Conservation (phyloP, 83 land plant species). For the Isoetes engelmannii region DNA sequence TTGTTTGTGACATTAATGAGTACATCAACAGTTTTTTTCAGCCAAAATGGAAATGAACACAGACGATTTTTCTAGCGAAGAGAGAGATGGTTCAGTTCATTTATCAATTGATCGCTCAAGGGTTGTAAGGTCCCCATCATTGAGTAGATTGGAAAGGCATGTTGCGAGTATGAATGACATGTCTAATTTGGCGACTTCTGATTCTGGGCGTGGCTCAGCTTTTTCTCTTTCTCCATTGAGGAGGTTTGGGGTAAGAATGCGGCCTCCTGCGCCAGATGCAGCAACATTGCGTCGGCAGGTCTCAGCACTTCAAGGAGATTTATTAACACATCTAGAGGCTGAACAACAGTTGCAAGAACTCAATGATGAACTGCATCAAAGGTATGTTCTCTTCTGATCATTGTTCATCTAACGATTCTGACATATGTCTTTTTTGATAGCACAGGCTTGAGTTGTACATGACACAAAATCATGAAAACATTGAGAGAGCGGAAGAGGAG, state of each 20-base stretch:
- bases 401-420: neutral
- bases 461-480: constrained; percentile 6
- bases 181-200: neutral
- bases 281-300: neutral
- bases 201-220: neutral
- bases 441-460: constrained; percentile 9
- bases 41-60: neutral
- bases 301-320: neutral
- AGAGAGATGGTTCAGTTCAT: neutral
- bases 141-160: neutral
- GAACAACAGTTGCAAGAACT: neutral
- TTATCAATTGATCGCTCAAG: neutral
- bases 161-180: neutral
- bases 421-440: neutral
- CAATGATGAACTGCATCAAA: neutral
- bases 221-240: neutral
- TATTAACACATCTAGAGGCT: neutral
- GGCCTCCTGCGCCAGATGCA: neutral
- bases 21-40: neutral
- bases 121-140: neutral
- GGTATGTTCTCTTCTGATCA: neutral
- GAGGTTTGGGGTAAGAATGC: neutral
- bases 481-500: neutral
- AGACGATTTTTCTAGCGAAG: neutral
- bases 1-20: neutral